Base-by-base conservation (phyloP, 306 rosid genomes). In the Clitoria ternatea region DNA sequence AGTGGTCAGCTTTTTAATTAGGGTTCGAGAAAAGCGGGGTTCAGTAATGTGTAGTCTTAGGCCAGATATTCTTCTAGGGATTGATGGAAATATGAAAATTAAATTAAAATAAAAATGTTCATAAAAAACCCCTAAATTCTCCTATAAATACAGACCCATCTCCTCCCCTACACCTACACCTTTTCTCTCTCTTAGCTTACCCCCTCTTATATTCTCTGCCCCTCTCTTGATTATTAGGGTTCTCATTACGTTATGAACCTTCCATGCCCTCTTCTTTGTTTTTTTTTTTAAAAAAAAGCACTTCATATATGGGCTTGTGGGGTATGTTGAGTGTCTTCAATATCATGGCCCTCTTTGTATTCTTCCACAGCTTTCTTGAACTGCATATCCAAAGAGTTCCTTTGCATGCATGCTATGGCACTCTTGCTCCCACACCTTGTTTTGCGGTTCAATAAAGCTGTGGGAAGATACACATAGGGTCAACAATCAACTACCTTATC, bases 311-410 rank as follows among this genome's bases (percentile, higher is more conserved):
- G 20, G 40, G 32, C 15, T 10, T 14, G 74, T 76, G 75, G 80
- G 63, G 62, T 29, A 56, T 64, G 33, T 61, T 29, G 2, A 15
- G 6, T 64, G 6, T 64, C 14, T 75, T 39, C 60, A 72, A 32
- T 66, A 53, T 39, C 12, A 75, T 92, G 97, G 76, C 70, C 81
- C 96, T 95, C 83, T 86, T 84, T 83, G 91, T 89, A 88, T 91
- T 91, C 85, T 95, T 95, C 99, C 99, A 95, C 99, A 95, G 99
- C 99, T 95, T 95, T 95, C 99, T 95, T 95, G 99, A 95, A 95
- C 99, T 89, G 99, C 99, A 89, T n/a, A n/a, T 87, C 85, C 12
- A 50, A 33, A 67, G 79, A 82, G 87, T 71, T 74, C 22, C 42
- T 66, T 77, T 77, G 57, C 77, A 79, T 70, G 85, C 82, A 81